Evolutionary conservation across 2,329 filamentous ascomycete species (phyloP).

Genomic region (Lachnellula suecica): DNA sequence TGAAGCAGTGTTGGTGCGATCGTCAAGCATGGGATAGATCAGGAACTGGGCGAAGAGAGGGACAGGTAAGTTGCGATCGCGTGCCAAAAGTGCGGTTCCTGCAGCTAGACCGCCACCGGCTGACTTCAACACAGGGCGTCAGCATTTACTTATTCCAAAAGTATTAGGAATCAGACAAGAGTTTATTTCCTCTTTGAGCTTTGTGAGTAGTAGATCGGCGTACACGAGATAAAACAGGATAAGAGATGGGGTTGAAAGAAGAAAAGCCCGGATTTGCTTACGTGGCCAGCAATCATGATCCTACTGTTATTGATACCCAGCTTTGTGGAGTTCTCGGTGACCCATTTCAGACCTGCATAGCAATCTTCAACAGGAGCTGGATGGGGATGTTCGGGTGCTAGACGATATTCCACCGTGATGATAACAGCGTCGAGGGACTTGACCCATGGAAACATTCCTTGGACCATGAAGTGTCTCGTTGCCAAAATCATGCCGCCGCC

Average conservation of each 20-base stretch:
- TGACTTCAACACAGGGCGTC: too few species aligned
- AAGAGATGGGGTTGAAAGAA: too few species aligned
- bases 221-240: too few species aligned
- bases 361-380: conserved; percentile 26
- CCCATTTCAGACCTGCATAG: conserved; percentile 52
- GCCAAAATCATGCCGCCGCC: conserved; percentile 40
- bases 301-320: conserved; percentile 45
- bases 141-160: too few species aligned
- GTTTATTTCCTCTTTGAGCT: too few species aligned
- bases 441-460: conserved; percentile 44
- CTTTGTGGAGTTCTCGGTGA: conserved; percentile 28
- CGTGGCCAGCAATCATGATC: conserved; percentile 53
- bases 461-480: conserved; percentile 21
- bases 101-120: conserved; percentile 58
- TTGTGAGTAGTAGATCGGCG: too few species aligned
- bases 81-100: conserved; percentile 48
- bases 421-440: conserved; percentile 45
- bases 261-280: too few species aligned
- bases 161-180: too few species aligned
- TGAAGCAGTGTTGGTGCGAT: conserved; percentile 34
- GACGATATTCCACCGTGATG: conserved; percentile 34
- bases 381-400: conserved; percentile 14
- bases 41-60: conserved; percentile 39
- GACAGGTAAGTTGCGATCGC: conserved; percentile 35
- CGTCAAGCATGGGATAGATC: conserved; percentile 43